Base-by-base conservation (phyloP, 225 moss, liverwort and hornwort genomes). In the Neckera pumila region DNA sequence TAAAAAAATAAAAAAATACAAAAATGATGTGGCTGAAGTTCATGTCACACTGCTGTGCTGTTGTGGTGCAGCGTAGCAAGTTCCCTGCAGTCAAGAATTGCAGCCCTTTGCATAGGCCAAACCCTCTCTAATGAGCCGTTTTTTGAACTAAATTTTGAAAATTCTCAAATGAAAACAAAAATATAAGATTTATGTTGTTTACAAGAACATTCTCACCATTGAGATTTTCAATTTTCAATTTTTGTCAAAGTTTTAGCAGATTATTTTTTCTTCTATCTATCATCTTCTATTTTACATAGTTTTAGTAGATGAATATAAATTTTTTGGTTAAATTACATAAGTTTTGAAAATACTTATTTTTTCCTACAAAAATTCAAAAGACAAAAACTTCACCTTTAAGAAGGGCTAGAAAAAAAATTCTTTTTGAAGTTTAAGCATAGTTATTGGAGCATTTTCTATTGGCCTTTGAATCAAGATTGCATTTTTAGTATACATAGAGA, bases 401-500 rank as follows among this genome's bases (percentile, higher is more conserved):
- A n/a, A n/a, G 21, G 22, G 21, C 4, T 67, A n/a, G 36, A 23
- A 22, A 12, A 12, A 66, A n/a, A 66, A n/a, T 34, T 5, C 0
- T 65, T 19, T 65, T 65, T 65, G 19, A 66, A 21, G 4, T 21
- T n/a, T 21, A 66, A 2, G 11, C n/a, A n/a, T 53, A 17, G 2
- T 53, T 6, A n/a, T 12, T 21, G 2, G 3, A 65, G 19, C 7
- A 3, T 20, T 65, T 19, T 11, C 9, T 1, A 34, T 17, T 64
- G 17, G 2, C 4, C 9, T 33, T 33, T 1, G 9, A 64, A 31
- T 1, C 14, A 17, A 4, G 17, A 33, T 0, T 33, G 8, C 18
- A 34, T 34, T 17, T 34, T 34, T 64, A 34, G 34, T 18, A 10
- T 19, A 65, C 10, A 18, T 10, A 17, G 10, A n/a, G 2, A n/a